Evolutionary conservation across 148 eudicot species (phyloP), one percentile per base, ranked within the genome.

Genomic region (Rhododendron mucronatum): DNA sequence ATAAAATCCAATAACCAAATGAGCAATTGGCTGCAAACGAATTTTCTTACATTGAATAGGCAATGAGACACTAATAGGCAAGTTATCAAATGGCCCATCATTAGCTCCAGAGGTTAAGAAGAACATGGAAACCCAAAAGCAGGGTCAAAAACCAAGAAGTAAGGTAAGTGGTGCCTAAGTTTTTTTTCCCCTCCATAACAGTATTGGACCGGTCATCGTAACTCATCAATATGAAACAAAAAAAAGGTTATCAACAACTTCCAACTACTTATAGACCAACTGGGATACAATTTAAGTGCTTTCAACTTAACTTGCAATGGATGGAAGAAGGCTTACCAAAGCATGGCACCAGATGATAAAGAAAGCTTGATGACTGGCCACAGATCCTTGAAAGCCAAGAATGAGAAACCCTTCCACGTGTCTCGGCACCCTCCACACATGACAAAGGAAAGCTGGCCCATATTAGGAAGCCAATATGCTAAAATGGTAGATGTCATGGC

Each of bases 341-440:
- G 87, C 91, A 90, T 90, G 48, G 37, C 89, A 51, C 91, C 91
- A 61, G 88, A 89, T 28, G 91, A 87, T 18, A 89, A 16, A 28
- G 92, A 91, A 33, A 91, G 87, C 84, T 89, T 89, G 41, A 90
- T 47, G 18, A 87, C 51, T 7, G 88, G 89, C 80, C 80, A 74
- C 8, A 90, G 86, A 86, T 90, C 89, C 82, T 78, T 84, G 78
- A 89, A 89, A 48, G 89, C 92, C 44, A 87, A 78, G 7, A 37
- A 26, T 11, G 92, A 86, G 55, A 91, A 89, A 65, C 92, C 92
- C 10, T 44, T 84, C 92, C 92, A 91, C 10, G 91, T 89, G 16
- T 86, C 87, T 20, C 45, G 65, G 61, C 92, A 91, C 3, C 87
- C 81, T 39, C 91, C 92, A 39, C 69, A 71, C 1, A 80, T 37